phyloP scores from a whole-genome alignment of 1,139 yeast genomes.

The Blastobotrys ciferrii region DNA sequence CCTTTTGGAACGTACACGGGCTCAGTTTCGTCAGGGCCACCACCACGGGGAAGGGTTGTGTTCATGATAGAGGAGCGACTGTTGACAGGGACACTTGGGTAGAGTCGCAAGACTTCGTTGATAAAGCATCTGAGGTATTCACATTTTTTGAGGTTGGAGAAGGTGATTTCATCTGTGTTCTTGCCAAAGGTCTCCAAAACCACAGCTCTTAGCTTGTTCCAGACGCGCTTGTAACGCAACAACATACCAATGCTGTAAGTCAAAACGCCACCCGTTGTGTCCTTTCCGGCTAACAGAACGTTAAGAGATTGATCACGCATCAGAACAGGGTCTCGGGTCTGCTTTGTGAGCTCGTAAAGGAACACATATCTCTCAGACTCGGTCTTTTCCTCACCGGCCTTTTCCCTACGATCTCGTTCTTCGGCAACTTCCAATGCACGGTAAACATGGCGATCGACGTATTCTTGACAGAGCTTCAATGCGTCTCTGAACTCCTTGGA shows the following conservation, averaged over 20 bases:
- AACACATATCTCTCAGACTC: conserved; percentile 26
- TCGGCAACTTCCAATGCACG: conserved; percentile 27
- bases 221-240: conserved; percentile 45
- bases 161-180: conserved; percentile 34
- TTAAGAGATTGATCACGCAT: conserved; percentile 51
- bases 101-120: conserved; percentile 52
- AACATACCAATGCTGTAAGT: conserved; percentile 47
- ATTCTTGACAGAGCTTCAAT: conserved; percentile 28
- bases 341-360: conserved; percentile 47
- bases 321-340: conserved; percentile 47
- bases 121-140: conserved; percentile 50
- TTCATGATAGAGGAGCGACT: conserved; percentile 46
- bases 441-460: conserved; percentile 34
- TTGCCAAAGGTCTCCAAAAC: conserved; percentile 32
- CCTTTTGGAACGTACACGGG: conserved; percentile 52
- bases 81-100: conserved; percentile 57
- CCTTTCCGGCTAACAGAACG: conserved; percentile 52
- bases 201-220: conserved; percentile 28
- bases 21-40: conserved; percentile 41
- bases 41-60: conserved; percentile 35
- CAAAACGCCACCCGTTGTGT: conserved; percentile 51
- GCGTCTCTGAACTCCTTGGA: conserved; percentile 36
- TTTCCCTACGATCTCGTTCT: conserved; percentile 32
- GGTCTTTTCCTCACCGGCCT: conserved; percentile 20
- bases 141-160: conserved; percentile 51